These are phyloP conservation scores for Talaromyces liani DNA, from an alignment of 495 filamentous ascomycete species.

Conservation along the genomic window DNA sequence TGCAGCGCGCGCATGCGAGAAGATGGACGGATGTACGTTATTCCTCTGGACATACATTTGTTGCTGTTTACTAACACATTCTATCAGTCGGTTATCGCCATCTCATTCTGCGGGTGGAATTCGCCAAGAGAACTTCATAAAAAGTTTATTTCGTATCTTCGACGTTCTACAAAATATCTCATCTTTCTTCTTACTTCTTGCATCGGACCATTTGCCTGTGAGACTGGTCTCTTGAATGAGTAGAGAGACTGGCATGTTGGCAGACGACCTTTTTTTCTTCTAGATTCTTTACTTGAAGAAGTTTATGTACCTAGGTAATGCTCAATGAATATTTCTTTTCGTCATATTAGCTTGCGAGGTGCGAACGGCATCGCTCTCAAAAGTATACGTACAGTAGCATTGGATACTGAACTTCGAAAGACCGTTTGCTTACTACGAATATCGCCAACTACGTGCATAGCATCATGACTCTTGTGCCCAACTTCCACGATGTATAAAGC, in stretches of 20 bases:
- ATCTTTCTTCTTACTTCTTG: slow-evolving; percentile 9
- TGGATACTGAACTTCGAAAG: too few relatives aligned
- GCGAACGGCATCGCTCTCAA: not conserved
- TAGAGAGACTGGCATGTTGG: not conserved
- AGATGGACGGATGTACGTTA: slow-evolving; percentile 91
- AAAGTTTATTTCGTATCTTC: slow-evolving; percentile 9
- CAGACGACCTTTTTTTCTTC: slow-evolving; percentile 2
- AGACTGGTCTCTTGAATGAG: not conserved
- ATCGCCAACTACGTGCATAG: too few relatives aligned
- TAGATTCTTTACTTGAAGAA: not conserved
- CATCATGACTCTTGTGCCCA: too few relatives aligned
- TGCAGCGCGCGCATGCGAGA: slow-evolving; percentile 85
- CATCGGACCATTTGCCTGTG: not conserved
- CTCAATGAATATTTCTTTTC: not conserved
- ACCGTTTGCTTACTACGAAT: too few relatives aligned
- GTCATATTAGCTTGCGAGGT: not conserved
- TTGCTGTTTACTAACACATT: slow-evolving; percentile 17
- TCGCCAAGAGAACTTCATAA: slow-evolving; percentile 72
- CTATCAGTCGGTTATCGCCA: slow-evolving; percentile 72
- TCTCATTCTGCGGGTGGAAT: slow-evolving; percentile 84
- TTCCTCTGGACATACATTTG: slow-evolving; percentile 9
- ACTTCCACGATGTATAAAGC: too few relatives aligned
- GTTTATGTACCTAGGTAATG: slow-evolving; percentile 5
- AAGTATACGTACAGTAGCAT: too few relatives aligned
- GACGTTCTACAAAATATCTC: slow-evolving; percentile 9